Conservation (phyloP, 2,329 filamentous ascomycete genomes). For the Ascochyta rabiei region DNA sequence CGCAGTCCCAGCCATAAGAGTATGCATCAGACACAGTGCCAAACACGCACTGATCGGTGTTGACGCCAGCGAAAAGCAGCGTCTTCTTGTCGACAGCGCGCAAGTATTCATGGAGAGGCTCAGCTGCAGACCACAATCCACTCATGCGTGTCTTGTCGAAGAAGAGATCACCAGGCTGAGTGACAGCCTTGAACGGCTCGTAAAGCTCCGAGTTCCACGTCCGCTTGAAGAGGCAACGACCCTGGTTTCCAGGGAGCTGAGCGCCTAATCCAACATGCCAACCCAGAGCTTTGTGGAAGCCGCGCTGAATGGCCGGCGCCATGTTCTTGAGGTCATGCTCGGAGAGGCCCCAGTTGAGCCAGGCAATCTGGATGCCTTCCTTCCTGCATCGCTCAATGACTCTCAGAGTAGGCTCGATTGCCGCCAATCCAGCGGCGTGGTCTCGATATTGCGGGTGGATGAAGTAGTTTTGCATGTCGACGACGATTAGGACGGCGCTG, state of each 20-base stretch:
- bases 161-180: constrained; percentile 49
- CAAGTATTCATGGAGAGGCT: constrained; percentile 51
- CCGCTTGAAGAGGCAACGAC: constrained; percentile 50
- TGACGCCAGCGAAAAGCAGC: constrained; percentile 51
- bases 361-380: constrained; percentile 50
- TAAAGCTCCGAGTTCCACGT: constrained; percentile 54
- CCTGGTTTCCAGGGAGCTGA: constrained; percentile 45
- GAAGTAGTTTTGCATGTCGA: constrained; percentile 56
- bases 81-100: constrained; percentile 50
- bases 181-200: constrained; percentile 46
- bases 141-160: constrained; percentile 54
- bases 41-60: constrained; percentile 53
- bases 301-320: constrained; percentile 51
- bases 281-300: constrained; percentile 50
- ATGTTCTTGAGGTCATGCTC: constrained; percentile 48
- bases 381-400: constrained; percentile 50
- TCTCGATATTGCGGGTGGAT: constrained; percentile 41
- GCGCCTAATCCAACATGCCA: constrained; percentile 52
- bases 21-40: constrained; percentile 52
- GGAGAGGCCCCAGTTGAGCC: constrained; percentile 52
- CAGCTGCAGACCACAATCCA: constrained; percentile 49
- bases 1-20: constrained; percentile 51
- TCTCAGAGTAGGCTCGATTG: constrained; percentile 46
- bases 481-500: constrained; percentile 48
- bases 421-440: constrained; percentile 36